Evolutionary conservation across 441 rosid genomes (phyloP), one percentile per base, ranked within the genome.

Genomic region (Brassica balearica): DNA sequence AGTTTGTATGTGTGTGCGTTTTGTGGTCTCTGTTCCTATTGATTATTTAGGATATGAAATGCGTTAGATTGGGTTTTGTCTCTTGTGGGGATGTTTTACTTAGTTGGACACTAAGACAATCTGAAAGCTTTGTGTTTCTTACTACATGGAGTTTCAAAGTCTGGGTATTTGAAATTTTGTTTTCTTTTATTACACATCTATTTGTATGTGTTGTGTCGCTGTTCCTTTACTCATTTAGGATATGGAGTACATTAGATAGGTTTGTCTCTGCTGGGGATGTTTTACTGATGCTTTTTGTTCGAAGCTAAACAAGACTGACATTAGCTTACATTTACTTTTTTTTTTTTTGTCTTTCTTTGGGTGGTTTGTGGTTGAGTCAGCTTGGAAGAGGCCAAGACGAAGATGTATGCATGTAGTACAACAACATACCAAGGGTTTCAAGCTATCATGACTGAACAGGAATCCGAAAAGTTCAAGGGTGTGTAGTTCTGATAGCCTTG

Each of bases 341-440:
- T 48, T 3, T 5, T 8, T 55, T 55, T 55, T 17, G 23, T 55
- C 11, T 55, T 55, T 55, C 10, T 55, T 55, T 55, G 53, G 58
- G 60, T 74, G 29, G 29, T 69, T 66, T 71, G 65, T 77, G 71
- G 70, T 19, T 53, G 77, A 77, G 79, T 74, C 82, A 93, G 99
- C 53, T 80, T 91, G 70, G 97, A 93, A 79, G 99, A 90, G 83
- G 98, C 97, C 5, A 91, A 93, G 77, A 71, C 79, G 66, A 91
- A 58, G 73, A 95, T 95, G 12, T 95, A 95, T 82, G 98, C 99
- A 7, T 95, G 99, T 85, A 93, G 98, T 85, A 95, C 98, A 46
- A 91, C 97, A 1, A 93, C 92, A 70, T 95, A 91, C 81, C 82
- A 91, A 71, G 99, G 99, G 2, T 95, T 95, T 88, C 99, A 95